Evolutionary conservation across 2,329 filamentous ascomycete genomes (phyloP).

Genomic region (Westerdykella sp.): DNA sequence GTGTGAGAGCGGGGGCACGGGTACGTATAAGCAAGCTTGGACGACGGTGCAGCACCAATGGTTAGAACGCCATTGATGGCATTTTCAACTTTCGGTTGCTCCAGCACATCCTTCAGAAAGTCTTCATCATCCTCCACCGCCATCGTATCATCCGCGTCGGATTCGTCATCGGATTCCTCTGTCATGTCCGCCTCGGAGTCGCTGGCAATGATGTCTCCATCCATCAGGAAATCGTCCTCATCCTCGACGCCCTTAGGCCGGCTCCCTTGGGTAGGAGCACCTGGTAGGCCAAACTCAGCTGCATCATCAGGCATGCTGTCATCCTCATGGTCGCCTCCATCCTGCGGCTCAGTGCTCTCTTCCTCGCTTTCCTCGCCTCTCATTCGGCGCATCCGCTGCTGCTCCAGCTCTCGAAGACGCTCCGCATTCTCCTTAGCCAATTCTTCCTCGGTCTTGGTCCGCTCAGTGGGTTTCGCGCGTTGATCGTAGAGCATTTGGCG

Average conservation of each 20-base stretch:
- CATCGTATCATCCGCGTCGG: conserved; percentile 29
- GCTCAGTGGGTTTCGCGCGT: conserved; percentile 75
- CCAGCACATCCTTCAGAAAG: conserved; percentile 42
- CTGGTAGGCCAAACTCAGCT: conserved; percentile 57
- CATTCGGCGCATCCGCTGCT: conserved; percentile 79
- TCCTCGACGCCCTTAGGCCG: conserved; percentile 58
- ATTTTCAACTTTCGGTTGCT: conserved; percentile 22
- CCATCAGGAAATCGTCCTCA: conserved; percentile 88
- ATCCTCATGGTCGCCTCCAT: conserved; percentile 33
- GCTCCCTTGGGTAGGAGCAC: conserved; percentile 43
- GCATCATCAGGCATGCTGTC: conserved; percentile 48
- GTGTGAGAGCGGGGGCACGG: conserved; percentile 72
- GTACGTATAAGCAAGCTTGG: conserved; percentile 70
- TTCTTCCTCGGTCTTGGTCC: conserved; percentile 85
- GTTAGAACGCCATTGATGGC: conserved; percentile 40
- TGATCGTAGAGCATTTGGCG: conserved; percentile 78
- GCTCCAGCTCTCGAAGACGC: conserved; percentile 72
- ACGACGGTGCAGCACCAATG: conserved; percentile 39
- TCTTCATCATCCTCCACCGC: conserved; percentile 43
- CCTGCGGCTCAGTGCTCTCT: conserved; percentile 45
- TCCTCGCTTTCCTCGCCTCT: conserved; percentile 70
- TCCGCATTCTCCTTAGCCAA: conserved; percentile 69
- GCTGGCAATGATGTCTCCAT: conserved; percentile 80
- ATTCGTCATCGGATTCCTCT: conserved; percentile 27
- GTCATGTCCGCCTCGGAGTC: conserved; percentile 53